These are phyloP conservation scores for Cantharellus anzutake DNA, from an alignment of 768 basidiomycete species.

Conservation along the genomic window DNA sequence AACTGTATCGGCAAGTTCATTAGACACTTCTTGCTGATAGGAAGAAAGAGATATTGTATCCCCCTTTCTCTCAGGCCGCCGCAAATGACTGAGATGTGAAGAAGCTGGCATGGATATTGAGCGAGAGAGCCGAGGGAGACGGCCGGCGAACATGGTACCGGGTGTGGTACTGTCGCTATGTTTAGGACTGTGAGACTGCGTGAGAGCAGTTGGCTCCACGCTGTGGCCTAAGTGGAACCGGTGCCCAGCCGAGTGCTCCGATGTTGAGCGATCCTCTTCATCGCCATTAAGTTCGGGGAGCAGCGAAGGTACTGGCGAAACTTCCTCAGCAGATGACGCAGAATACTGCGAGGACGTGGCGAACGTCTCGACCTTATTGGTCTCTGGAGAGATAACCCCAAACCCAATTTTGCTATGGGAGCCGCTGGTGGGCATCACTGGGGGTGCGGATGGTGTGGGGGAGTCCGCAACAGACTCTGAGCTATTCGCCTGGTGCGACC, in stretches of 20 bases:
- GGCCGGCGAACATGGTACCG: neutral
- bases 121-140: constrained; percentile 42
- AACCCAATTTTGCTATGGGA: neutral
- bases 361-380: neutral
- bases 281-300: neutral
- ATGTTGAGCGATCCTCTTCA: neutral
- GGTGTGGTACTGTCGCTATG: too few species aligned
- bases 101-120: constrained; percentile 68
- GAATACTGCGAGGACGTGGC: neutral
- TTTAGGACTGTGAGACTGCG: neutral
- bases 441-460: too few species aligned
- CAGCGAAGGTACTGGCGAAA: neutral
- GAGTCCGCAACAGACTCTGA: too few species aligned
- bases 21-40: constrained; percentile 37
- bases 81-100: constrained; percentile 54
- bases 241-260: neutral
- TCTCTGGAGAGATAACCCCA: neutral
- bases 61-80: constrained; percentile 29
- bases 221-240: neutral
- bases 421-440: neutral
- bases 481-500: too few species aligned
- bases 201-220: neutral
- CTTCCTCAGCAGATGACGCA: neutral
- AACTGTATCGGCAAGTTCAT: constrained; percentile 79
- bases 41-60: constrained; percentile 10